Evolutionary conservation across 139 green algal species (phyloP), one percentile per base, ranked within the genome.

Genomic region (Auxenochlorella pyrenoidosa): DNA sequence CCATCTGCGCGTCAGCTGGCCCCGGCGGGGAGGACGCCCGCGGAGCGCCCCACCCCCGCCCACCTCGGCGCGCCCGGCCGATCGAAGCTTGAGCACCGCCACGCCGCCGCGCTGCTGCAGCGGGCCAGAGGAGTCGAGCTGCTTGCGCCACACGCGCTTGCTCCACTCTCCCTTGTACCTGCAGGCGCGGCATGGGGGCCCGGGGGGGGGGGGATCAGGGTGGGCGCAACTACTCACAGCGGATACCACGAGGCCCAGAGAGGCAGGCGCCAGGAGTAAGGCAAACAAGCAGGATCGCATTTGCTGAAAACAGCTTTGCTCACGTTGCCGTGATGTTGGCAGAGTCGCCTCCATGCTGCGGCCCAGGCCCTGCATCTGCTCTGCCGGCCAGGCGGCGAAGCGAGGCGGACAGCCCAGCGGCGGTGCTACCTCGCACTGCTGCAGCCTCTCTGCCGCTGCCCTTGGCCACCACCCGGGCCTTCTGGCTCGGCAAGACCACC

Each of bases 51-150:
- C n/a, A n/a, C n/a, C n/a, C n/a, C n/a, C n/a, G n/a, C 34, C 34
- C 80, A 85, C 80, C 80, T 85, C 63, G 5, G 40, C 34, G 30
- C 4, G 70, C 34, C 34, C 70, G 5, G 34, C 18, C n/a, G 34
- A 47, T 15, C 80, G 28, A 60, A 85, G 80, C 63, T 76, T 85
- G 40, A 85, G 59, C 40, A 85, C 63, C 5, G 63, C 66, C 26
- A 85, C 40, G 60, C 80, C 80, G 63, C 13, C 58, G 60, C 80
- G 36, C 40, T 85, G 80, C 63, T 77, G 63, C 40, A 85, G 80
- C 63, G 36, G 6, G 30, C 63, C 63, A 0, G 40, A 28, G 3
- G 32, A n/a, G 5, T 18, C 59, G 15, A 63, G 60, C 40, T 41
- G 28, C 38, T 32, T 19, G 6, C 36, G 80, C 60, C 59, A 85